Evolutionary conservation across 768 basidiomycete species (phyloP), one percentile per base, ranked within the genome.

Genomic region (Auriscalpium microsporum): DNA sequence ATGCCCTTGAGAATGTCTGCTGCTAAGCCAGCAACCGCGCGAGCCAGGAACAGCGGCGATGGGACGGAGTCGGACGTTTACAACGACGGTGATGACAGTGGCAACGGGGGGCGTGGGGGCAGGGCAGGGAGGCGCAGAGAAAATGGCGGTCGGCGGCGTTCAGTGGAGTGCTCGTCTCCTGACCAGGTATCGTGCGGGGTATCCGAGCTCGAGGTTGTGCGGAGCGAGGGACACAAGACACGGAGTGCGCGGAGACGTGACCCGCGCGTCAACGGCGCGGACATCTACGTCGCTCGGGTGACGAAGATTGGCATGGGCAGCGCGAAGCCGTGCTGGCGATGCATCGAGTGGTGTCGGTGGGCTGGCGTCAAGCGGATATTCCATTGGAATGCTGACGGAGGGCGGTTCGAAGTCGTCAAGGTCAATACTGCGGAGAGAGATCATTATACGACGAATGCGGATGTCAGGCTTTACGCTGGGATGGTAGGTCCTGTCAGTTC

Each of bases 291-390:
- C 40, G 78, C 73, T 16, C 72, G 80, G 13, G 67, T 76, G 52
- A 78, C 73, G 16, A 78, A 76, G 63, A 67, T 67, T 21, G 80
- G 77, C n/a, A 65, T 75, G 64, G 78, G 77, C n/a, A 68, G 67
- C 50, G 75, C 79, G 13, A 72, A 71, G 63, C 81, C 80, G 36
- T 81, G 79, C 62, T 79, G 78, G 75, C 67, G 80, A 45, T 81
- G 80, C 54, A 55, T 82, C 35, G 73, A 77, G 53, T 82, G 78
- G 78, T 81, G 78, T 60, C 67, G 68, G 45, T 82, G 80, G 79
- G 78, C 78, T 19, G 79, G 79, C 0, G 73, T 82, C 56, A 78
- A 75, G 66, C 73, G 80, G 42, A 74, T 81, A 44, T 82, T 79
- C 59, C 75, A 81, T 58, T 80, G 78, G 75, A 72, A 78, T 53